phyloP scores from a whole-genome alignment of 2,329 filamentous ascomycete genomes.

The Trichoderma sp. region DNA sequence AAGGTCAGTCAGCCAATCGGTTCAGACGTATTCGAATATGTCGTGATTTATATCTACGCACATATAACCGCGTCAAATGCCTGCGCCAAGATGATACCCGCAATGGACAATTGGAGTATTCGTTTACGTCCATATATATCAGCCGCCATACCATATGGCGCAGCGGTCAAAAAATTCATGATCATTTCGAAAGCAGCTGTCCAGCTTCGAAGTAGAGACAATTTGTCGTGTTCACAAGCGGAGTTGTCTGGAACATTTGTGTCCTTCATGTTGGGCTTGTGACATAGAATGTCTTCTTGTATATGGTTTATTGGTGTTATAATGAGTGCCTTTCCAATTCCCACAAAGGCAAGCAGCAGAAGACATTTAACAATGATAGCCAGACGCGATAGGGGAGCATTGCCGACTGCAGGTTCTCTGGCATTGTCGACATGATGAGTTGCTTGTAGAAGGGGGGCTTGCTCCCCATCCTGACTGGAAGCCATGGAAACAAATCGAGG shows the following conservation, averaged over 20 bases:
- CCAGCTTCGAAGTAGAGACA: constrained; percentile 1
- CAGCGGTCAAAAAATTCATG: neutral
- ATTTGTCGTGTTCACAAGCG: neutral
- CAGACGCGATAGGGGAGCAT: neutral
- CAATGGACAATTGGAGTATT: constrained; percentile 4
- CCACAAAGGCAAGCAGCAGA: neutral
- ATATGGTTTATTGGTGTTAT: neutral
- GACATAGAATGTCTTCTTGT: constrained; percentile 10
- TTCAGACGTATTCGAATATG: neutral
- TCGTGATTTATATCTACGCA: neutral
- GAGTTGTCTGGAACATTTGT: neutral
- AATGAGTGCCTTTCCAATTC: constrained; percentile 11
- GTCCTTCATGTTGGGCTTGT: neutral
- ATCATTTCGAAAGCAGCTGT: neutral
- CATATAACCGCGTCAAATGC: constrained; percentile 8
- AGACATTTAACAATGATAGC: constrained; percentile 6
- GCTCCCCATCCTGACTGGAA: constrained; percentile 9
- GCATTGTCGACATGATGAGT: neutral
- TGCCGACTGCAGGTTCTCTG: neutral
- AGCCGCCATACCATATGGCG: constrained; percentile 5
- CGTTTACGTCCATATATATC: constrained; percentile 11
- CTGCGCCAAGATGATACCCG: constrained; percentile 2
- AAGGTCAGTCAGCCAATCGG: neutral
- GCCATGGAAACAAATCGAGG: neutral
- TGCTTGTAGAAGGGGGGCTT: constrained; percentile 7